Base-by-base conservation (phyloP, 805 yeast species). In the Barnettozyma sucrosica region DNA sequence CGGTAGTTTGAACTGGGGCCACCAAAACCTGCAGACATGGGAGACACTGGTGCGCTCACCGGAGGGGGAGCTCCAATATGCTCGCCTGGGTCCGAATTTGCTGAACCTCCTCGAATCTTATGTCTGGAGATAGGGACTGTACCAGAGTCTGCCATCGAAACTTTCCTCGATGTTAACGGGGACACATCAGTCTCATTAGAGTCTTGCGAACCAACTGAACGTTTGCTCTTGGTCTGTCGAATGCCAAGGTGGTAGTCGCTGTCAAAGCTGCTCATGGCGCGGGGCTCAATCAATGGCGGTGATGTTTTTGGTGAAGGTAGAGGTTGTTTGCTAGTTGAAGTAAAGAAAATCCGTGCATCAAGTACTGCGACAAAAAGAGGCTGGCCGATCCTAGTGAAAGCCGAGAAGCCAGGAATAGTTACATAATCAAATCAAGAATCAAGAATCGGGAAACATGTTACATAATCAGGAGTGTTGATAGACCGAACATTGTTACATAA, bases 1-100 rank as follows among this genome's bases (percentile, higher is more conserved):
- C 53, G 55, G 45, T 64, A 63, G 1, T 61, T 46, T 10, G 43
- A 21, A 0, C 66, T 57, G n/a, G 49, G 48, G n/a, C 49, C 49
- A 24, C 46, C 39, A 3, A 23, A 45, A 19, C 36, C 41, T 19
- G 47, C 30, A 3, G 50, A 36, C 7, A 26, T 30, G 16, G 41
- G 32, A 8, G 42, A 20, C 14, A 25, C 36, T n/a, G 48, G 28
- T 16, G 33, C 33, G 16, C 42, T 26, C 2, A 11, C 24, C 3
- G 33, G n/a, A 11, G 23, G n/a, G 7, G 23, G 13, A 16, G 13
- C 30, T 13, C 7, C 26, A 32, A 7, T 41, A 25, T 21, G 18
- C 5, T 37, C 43, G 25, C 37, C 44, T 14, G 18, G 25, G 7
- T 28, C 44, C 4, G 18, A 18, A 8, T 25, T 28, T 8, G 25